Evolutionary conservation across 2,329 filamentous ascomycete species (phyloP).

Genomic region (Ophiostoma piceae): DNA sequence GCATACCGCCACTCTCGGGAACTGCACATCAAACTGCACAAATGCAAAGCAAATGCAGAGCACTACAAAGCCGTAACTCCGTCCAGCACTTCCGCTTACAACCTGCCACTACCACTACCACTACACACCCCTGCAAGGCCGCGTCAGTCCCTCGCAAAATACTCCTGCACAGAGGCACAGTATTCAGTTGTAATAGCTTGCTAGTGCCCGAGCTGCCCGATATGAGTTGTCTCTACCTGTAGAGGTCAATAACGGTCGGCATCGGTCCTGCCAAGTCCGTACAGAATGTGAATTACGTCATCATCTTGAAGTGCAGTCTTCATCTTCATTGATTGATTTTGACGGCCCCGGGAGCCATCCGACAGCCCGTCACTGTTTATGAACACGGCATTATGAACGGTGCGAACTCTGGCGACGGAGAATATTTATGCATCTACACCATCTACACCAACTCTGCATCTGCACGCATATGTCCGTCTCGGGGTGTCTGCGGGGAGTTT

Average conservation of each 20-base stretch:
- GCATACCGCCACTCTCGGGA: too few species aligned
- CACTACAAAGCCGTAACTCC: background rate
- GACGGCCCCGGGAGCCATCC: background rate
- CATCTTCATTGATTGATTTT: background rate
- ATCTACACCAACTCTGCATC: too few species aligned
- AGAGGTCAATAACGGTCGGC: background rate
- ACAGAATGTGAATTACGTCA: background rate
- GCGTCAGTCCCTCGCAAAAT: conserved; percentile 11
- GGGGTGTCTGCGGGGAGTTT: too few species aligned
- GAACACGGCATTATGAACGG: too few species aligned
- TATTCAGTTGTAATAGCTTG: background rate
- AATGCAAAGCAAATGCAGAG: background rate
- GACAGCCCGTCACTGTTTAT: background rate
- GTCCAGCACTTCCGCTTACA: too few species aligned
- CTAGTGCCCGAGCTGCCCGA: background rate
- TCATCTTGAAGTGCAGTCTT: background rate
- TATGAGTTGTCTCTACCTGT: background rate
- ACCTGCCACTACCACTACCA: background rate
- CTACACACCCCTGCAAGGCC: conserved; percentile 9
- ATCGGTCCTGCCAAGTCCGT: background rate
- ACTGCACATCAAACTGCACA: too few species aligned
- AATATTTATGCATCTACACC: too few species aligned
- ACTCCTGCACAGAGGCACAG: background rate
- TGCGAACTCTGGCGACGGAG: too few species aligned
- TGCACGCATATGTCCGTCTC: too few species aligned